Percentiles rank a stretch among this genome's conserved stretches.
Conservation (phyloP, 2,329 filamentous ascomycete species). For the Hymenotorrendiella dingleyae region DNA sequence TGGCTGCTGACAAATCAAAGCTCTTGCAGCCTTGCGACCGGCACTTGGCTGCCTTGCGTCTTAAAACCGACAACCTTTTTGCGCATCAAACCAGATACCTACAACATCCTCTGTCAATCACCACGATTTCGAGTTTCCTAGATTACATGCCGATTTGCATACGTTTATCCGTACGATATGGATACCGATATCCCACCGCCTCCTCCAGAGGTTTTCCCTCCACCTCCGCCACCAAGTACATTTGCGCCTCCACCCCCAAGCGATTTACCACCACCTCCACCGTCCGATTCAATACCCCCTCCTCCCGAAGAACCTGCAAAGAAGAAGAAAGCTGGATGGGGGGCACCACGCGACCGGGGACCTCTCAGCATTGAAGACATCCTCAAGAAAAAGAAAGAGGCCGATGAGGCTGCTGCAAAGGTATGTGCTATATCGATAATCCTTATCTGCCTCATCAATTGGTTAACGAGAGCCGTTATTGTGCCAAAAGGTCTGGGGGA, state of each 20-base stretch:
- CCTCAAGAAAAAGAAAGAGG: constrained; percentile 76
- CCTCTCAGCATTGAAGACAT: constrained; percentile 83
- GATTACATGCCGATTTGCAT: too few relatives aligned
- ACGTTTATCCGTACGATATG: not conserved
- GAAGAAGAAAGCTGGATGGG: constrained; percentile 50
- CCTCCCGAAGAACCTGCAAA: constrained; percentile 36
- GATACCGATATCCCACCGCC: constrained; percentile 29
- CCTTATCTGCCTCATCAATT: too few relatives aligned
- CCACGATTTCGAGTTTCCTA: too few relatives aligned
- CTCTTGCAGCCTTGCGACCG: not conserved
- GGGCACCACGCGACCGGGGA: constrained; percentile 30
- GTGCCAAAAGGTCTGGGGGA: too few relatives aligned
- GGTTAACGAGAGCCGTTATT: too few relatives aligned
- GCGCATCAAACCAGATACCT: not conserved
- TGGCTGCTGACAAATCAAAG: not conserved
- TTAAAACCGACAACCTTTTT: not conserved
- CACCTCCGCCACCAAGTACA: constrained; percentile 26
- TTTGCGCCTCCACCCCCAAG: constrained; percentile 26
- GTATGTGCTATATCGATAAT: too few relatives aligned
- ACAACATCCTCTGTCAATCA: too few relatives aligned
- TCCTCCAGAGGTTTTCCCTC: constrained; percentile 24
- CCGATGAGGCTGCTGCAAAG: constrained; percentile 77
- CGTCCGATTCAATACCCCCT: constrained; percentile 34
- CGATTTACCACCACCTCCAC: constrained; percentile 31
- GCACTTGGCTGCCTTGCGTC: not conserved